Percentiles rank a stretch among this genome's conserved stretches.
These are phyloP conservation scores for Hymenochaete sp. DNA, from an alignment of 1,284 basidiomycete genomes.

Conservation along the genomic window DNA sequence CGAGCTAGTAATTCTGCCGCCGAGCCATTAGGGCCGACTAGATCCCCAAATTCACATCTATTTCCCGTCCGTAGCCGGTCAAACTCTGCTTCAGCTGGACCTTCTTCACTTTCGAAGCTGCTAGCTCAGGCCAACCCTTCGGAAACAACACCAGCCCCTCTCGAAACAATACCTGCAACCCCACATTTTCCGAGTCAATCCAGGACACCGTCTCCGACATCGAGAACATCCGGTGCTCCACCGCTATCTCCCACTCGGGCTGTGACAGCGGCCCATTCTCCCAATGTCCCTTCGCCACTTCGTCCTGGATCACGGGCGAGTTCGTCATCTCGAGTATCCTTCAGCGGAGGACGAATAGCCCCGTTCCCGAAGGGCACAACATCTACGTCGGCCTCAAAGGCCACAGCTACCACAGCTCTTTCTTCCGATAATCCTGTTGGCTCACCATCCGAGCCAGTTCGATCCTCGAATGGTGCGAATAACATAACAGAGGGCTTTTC, in stretches of 20 bases:
- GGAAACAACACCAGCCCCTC: constrained; percentile 3
- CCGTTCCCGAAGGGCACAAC: constrained; percentile 13
- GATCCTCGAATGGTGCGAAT: constrained; percentile 1
- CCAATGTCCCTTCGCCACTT: constrained; percentile 14
- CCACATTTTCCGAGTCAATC: constrained; percentile 8
- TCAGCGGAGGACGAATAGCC: constrained; percentile 17
- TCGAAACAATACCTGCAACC: constrained; percentile 16
- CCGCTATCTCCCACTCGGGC: constrained; percentile 12
- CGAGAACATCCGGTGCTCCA: constrained; percentile 3
- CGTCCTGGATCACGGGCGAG: constrained; percentile 17
- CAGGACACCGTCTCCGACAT: constrained; percentile 13
- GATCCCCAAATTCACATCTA: constrained; percentile 18
- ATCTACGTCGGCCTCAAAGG: constrained; percentile 11
- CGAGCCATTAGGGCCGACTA: constrained; percentile 17
- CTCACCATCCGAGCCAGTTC: constrained; percentile 11
- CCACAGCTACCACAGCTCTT: constrained; percentile 16
- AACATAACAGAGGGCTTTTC: background rate
- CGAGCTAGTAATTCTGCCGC: constrained; percentile 13
- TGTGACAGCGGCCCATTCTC: constrained; percentile 12
- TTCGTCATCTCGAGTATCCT: constrained; percentile 15
- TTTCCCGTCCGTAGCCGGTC: constrained; percentile 17
- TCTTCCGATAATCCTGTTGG: constrained; percentile 16
- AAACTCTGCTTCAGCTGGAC: constrained; percentile 17
- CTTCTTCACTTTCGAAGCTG: constrained; percentile 16
- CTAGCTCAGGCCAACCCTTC: constrained; percentile 14